A percentile compares a stretch with the other conserved stretches of the same genome.
phyloP scores from a whole-genome alignment of 805 yeast genomes.

The Blastobotrys parvus region DNA sequence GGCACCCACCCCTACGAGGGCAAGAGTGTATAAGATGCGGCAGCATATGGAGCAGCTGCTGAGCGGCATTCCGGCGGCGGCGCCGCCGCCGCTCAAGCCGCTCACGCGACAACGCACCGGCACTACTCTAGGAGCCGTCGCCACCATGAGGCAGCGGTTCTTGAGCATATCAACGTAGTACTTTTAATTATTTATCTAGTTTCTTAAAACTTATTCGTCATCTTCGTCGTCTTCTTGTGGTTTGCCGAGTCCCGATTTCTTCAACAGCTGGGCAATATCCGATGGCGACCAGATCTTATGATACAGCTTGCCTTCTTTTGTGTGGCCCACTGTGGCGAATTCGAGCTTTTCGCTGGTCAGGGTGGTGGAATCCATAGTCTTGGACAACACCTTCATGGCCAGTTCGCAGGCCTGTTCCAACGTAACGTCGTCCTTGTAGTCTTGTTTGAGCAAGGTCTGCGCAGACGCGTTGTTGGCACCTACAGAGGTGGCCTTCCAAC shows the following conservation, averaged over 20 bases:
- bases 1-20: constrained; percentile 16
- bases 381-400: constrained; percentile 84
- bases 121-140: constrained; percentile 13
- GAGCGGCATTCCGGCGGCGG: constrained; percentile 1
- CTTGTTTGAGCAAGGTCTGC: constrained; percentile 91
- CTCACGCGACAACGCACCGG: constrained; percentile 12
- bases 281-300: constrained; percentile 73
- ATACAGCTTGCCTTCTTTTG: constrained; percentile 41
- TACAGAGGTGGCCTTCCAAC: constrained; percentile 96
- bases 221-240: constrained; percentile 42
- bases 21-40: constrained; percentile 16
- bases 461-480: constrained; percentile 97
- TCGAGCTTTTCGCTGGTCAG: constrained; percentile 85
- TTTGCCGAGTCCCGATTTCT: constrained; percentile 61
- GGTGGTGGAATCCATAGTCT: constrained; percentile 86
- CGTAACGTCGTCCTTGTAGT: constrained; percentile 73
- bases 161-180: background rate
- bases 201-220: background rate
- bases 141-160: constrained; percentile 14
- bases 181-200: background rate
- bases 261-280: constrained; percentile 68
- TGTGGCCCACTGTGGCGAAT: constrained; percentile 67
- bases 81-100: constrained; percentile 1
- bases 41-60: constrained; percentile 12
- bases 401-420: constrained; percentile 66